phyloP scores from a whole-genome alignment of 164 flowering plant species.

The Dillenia suffruticosa region DNA sequence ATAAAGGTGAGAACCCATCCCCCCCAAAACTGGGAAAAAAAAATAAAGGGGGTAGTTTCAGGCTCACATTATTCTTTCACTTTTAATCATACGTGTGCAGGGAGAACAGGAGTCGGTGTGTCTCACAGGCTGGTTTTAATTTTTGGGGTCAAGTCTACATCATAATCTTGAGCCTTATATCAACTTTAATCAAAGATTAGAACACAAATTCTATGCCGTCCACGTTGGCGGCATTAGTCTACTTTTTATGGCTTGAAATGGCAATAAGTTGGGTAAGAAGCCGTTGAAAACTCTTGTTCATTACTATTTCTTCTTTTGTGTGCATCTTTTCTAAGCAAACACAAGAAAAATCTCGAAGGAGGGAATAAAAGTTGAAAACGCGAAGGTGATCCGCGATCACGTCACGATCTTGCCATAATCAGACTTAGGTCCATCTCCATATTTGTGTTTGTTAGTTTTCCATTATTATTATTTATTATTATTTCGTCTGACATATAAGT shows the following conservation, averaged over 20 bases:
- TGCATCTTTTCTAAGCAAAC: not conserved
- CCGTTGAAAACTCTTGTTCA: not conserved
- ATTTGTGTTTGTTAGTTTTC: not conserved
- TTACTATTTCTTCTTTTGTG: not conserved
- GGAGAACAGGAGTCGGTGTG: slow-evolving; percentile 26
- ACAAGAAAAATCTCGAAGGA: not conserved
- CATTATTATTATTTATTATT: too few relatives aligned
- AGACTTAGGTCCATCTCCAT: slow-evolving; percentile 15
- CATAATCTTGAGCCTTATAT: slow-evolving; percentile 7
- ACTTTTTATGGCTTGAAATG: not conserved
- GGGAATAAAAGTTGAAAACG: not conserved
- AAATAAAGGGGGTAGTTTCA: not conserved
- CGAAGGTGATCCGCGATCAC: slow-evolving; percentile 2
- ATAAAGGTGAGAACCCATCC: not conserved
- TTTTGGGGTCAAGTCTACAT: slow-evolving; percentile 17
- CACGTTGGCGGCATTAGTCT: not conserved
- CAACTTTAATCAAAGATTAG: not conserved
- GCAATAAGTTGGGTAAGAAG: not conserved
- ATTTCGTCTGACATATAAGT: slow-evolving; percentile 9
- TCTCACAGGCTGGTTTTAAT: slow-evolving; percentile 9
- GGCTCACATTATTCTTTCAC: slow-evolving; percentile 20
- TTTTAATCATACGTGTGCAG: slow-evolving; percentile 26
- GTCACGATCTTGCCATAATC: slow-evolving; percentile 4
- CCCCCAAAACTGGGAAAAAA: not conserved
- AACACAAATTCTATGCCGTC: not conserved